These are phyloP conservation scores for Pythium brachiatum DNA, from an alignment of 352 stramenopile genomes.

Conservation along the genomic window DNA sequence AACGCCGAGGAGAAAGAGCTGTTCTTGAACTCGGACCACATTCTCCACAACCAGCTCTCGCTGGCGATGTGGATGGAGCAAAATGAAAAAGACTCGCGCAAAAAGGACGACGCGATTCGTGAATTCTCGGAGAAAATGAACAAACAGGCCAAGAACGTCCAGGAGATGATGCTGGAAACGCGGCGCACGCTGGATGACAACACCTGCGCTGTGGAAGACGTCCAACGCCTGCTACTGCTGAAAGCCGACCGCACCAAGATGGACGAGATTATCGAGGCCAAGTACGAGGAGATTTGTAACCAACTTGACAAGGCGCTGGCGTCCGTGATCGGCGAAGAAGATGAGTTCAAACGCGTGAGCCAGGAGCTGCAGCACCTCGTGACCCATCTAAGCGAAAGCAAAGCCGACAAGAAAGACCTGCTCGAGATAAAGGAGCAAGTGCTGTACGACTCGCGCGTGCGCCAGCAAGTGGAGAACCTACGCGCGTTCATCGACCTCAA, in stretches of 20 bases:
- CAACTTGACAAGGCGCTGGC: constrained; percentile 87
- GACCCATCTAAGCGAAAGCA: constrained; percentile 74
- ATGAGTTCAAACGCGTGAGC: constrained; percentile 86
- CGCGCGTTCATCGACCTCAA: constrained; percentile 87
- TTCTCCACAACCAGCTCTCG: constrained; percentile 73
- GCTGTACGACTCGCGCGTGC: constrained; percentile 83
- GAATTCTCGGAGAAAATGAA: constrained; percentile 81
- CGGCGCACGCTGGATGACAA: constrained; percentile 81
- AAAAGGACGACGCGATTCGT: constrained; percentile 73
- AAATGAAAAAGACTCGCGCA: constrained; percentile 61
- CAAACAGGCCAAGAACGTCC: constrained; percentile 77
- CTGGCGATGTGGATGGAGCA: constrained; percentile 81
- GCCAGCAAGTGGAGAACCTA: constrained; percentile 83
- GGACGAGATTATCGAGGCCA: constrained; percentile 87
- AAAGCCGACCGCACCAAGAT: constrained; percentile 82
- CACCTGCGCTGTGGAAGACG: constrained; percentile 79
- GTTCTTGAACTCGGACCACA: constrained; percentile 77
- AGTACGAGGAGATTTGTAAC: constrained; percentile 92
- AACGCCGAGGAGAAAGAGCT: constrained; percentile 82
- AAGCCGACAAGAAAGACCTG: constrained; percentile 82
- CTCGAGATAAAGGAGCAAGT: constrained; percentile 87
- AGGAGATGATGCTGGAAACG: constrained; percentile 86
- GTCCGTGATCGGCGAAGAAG: constrained; percentile 83
- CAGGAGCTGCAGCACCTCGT: constrained; percentile 82
- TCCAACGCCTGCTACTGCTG: constrained; percentile 71